These are phyloP conservation scores for Talaromyces sp. DNA, from an alignment of 2,329 filamentous ascomycete genomes.

Conservation along the genomic window DNA sequence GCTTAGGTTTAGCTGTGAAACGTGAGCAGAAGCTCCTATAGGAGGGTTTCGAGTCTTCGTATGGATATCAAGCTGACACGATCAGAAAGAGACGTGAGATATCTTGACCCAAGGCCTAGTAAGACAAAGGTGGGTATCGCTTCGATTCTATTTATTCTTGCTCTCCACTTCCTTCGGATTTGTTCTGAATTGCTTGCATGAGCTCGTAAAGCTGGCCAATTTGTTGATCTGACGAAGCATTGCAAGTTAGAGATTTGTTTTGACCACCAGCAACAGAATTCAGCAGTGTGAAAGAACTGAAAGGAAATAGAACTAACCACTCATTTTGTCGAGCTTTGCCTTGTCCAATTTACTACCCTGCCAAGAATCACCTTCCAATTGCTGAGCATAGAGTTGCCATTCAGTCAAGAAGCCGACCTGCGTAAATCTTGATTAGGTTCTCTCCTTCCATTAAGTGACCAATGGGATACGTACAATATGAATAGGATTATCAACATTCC, in stretches of 20 bases:
- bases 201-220: slow-evolving; percentile 89
- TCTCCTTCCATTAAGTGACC: no score
- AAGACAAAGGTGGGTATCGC: background rate
- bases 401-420: slow-evolving; percentile 93
- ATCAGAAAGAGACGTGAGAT: no score
- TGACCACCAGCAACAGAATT: slow-evolving; percentile 3
- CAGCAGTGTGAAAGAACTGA: background rate
- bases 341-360: slow-evolving; percentile 76
- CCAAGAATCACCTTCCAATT: slow-evolving; percentile 84
- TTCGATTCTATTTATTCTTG: background rate
- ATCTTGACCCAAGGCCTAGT: background rate
- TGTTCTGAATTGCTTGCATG: slow-evolving; percentile 62
- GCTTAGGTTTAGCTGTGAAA: no score
- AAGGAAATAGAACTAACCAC: slow-evolving; percentile 57
- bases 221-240: slow-evolving; percentile 66
- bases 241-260: slow-evolving; percentile 8
- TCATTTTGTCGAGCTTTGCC: slow-evolving; percentile 86
- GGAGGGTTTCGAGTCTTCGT: no score
- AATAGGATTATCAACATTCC: slow-evolving; percentile 77
- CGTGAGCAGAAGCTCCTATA: no score
- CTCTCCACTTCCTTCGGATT: slow-evolving; percentile 12
- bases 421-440: background rate
- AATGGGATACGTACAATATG: slow-evolving; percentile 66
- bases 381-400: slow-evolving; percentile 93
- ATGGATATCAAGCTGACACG: no score